Base-by-base conservation (phyloP, 129 eudicot species). In the Ambrosia artemisiifolia region DNA sequence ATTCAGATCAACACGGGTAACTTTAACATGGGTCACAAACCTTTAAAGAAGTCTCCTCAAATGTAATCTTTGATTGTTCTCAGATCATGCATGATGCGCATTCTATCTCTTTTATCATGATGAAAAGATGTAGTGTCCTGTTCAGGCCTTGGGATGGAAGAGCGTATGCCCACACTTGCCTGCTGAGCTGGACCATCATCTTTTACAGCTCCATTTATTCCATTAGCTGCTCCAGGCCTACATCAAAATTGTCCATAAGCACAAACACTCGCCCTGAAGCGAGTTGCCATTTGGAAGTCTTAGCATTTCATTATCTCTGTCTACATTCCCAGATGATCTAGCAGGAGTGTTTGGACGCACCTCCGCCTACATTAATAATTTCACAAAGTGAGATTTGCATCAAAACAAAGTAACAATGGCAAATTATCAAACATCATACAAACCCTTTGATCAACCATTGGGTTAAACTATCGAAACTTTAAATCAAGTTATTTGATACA, bases 71-170 rank as follows among this genome's bases (percentile, higher is more conserved):
- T 24, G 28, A 24, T 24, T 24, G 28, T 24, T 24, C 28, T 24
- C 28, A 24, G 28, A 24, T 24, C 28, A 24, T 24, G 28, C 28
- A 24, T 24, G 28, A 24, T 24, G 0, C 28, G 28, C 28, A 24
- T 61, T 46, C 85, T 83, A 42, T 86, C 93, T 85, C 88, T 90
- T 82, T 81, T 82, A 65, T 89, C 91, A 35, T 80, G 90, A 66
- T 80, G 75, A 79, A 72, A 48, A 56, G 88, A 74, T 64, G 85
- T 35, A 65, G 36, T 87, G 13, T 90, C 97, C 65, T 82, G 90
- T 9, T 90, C 95, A 61, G 86, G 76, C 78, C 85, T 79, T 48
- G 85, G 84, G 42, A 82, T 61, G 50, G 95, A 75, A 73, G 96
- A 65, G 17, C 95, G 87, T 79, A 87, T 74, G 67, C 83, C 90